phyloP scores from a whole-genome alignment of 495 filamentous ascomycete species.

The Pyronema domesticum region DNA sequence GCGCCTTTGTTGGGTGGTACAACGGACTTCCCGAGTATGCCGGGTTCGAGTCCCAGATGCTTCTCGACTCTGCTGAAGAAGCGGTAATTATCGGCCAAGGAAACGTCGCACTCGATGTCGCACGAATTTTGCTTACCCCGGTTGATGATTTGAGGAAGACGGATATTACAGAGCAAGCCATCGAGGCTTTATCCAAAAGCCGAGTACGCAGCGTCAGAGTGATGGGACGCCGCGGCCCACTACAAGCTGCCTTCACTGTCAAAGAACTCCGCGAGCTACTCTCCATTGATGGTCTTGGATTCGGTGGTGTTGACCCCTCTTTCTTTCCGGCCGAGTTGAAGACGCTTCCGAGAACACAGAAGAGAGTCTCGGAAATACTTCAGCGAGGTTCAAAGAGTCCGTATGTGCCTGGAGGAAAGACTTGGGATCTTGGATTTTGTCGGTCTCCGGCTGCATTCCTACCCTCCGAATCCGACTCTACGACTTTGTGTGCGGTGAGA shows the following conservation, averaged over 20 bases:
- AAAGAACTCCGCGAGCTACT: constrained; percentile 82
- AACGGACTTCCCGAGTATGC: constrained; percentile 81
- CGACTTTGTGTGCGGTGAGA: constrained; percentile 38
- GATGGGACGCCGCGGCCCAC: constrained; percentile 68
- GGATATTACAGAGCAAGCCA: constrained; percentile 69
- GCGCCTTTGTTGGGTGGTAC: constrained; percentile 96
- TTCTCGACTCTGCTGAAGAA: constrained; percentile 52
- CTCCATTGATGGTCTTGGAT: constrained; percentile 52
- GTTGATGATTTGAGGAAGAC: constrained; percentile 57
- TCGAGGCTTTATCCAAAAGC: constrained; percentile 55
- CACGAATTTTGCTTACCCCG: constrained; percentile 61
- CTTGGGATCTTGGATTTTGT: constrained; percentile 72
- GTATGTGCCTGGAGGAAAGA: constrained; percentile 35
- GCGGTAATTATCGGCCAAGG: constrained; percentile 86
- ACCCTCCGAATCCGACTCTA: constrained; percentile 29
- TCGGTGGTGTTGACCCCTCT: constrained; percentile 46
- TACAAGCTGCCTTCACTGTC: constrained; percentile 88
- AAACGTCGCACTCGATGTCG: constrained; percentile 89
- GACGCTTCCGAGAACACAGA: constrained; percentile 50
- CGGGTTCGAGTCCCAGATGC: constrained; percentile 29
- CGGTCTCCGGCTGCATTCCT: constrained; percentile 56
- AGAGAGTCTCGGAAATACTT: constrained; percentile 63
- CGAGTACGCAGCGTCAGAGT: constrained; percentile 63
- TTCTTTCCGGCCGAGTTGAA: constrained; percentile 38
- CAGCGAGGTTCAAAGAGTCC: constrained; percentile 46